These are phyloP conservation scores for Trypanosoma theileri DNA, from an alignment of 208 protist species.

Conservation along the genomic window DNA sequence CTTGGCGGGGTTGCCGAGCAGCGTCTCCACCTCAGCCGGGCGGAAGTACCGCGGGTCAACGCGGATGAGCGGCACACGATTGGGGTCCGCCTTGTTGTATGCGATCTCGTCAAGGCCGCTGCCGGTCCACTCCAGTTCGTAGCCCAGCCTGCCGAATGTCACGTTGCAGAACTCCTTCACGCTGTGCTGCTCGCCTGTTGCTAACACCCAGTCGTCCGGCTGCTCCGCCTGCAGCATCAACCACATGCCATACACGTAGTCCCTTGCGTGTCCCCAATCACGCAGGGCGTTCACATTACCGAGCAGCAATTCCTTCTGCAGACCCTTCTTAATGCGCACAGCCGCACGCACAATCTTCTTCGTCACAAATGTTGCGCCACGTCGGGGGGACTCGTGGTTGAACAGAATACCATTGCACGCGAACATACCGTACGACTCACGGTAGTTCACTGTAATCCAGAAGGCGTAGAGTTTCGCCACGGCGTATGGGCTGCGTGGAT, in stretches of 20 bases:
- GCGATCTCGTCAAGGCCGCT: slow-evolving; percentile 88
- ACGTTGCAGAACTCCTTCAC: slow-evolving; percentile 88
- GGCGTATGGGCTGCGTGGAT: slow-evolving; percentile 94
- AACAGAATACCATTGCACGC: slow-evolving; percentile 96
- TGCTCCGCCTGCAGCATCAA: slow-evolving; percentile 93
- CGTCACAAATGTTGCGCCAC: slow-evolving; percentile 95
- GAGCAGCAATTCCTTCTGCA: slow-evolving; percentile 75
- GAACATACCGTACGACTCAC: slow-evolving; percentile 93
- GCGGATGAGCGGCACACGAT: slow-evolving; percentile 39
- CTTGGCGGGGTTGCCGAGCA: slow-evolving; percentile 92
- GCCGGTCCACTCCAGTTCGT: slow-evolving; percentile 79
- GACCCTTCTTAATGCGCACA: slow-evolving; percentile 83
- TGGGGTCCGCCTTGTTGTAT: slow-evolving; percentile 32
- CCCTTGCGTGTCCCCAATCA: slow-evolving; percentile 95
- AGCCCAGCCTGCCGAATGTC: slow-evolving; percentile 60
- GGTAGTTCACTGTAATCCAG: slow-evolving; percentile 96
- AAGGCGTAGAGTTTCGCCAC: slow-evolving; percentile 95
- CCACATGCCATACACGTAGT: slow-evolving; percentile 95
- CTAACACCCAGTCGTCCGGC: slow-evolving; percentile 91
- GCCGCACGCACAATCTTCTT: slow-evolving; percentile 95
- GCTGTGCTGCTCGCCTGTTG: slow-evolving; percentile 91
- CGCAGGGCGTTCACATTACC: slow-evolving; percentile 93
- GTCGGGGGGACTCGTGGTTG: slow-evolving; percentile 95
- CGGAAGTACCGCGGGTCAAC: slow-evolving; percentile 91
- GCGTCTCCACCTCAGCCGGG: slow-evolving; percentile 94